Conservation (phyloP, 2,329 filamentous ascomycete species). For the Thermoascus crustaceus region DNA sequence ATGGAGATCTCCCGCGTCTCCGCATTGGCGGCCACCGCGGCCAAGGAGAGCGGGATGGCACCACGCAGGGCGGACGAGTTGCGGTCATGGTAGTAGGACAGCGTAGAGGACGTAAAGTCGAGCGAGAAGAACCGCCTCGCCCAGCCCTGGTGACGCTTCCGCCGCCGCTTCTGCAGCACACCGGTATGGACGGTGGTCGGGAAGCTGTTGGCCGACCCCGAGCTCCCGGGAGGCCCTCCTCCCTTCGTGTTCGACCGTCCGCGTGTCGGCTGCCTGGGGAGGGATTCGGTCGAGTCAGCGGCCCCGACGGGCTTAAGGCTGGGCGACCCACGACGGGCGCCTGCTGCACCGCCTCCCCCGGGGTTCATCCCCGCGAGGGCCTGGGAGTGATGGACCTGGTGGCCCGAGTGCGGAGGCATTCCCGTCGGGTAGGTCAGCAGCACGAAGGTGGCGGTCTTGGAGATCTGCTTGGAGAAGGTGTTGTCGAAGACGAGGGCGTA, state of each 20-base stretch:
- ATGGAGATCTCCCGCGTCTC: slow-evolving; percentile 86
- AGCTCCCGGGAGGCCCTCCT: slow-evolving; percentile 17
- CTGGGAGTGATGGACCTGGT: slow-evolving; percentile 45
- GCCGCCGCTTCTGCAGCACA: slow-evolving; percentile 75
- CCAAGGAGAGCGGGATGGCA: slow-evolving; percentile 83
- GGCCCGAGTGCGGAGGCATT: slow-evolving; percentile 36
- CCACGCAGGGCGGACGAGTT: slow-evolving; percentile 88
- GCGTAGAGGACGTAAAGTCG: slow-evolving; percentile 85
- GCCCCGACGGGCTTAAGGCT: slow-evolving; percentile 32
- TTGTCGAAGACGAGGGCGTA: slow-evolving; percentile 98
- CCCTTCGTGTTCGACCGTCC: too few species aligned
- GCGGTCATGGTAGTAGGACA: slow-evolving; percentile 93
- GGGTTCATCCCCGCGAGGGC: slow-evolving; percentile 40
- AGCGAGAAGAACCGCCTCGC: slow-evolving; percentile 91
- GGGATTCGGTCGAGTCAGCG: slow-evolving; percentile 44
- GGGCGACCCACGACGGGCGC: slow-evolving; percentile 17
- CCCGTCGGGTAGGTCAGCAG: slow-evolving; percentile 87
- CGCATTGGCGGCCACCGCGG: slow-evolving; percentile 84
- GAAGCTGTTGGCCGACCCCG: slow-evolving; percentile 17
- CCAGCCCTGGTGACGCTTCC: slow-evolving; percentile 90
- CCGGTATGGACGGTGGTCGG: slow-evolving; percentile 66
- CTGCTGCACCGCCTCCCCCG: too few species aligned
- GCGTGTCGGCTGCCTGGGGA: slow-evolving; percentile 29
- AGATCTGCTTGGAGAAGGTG: slow-evolving; percentile 91
- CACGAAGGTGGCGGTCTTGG: slow-evolving; percentile 91